A percentile compares a stretch with the other conserved stretches of the same genome.
phyloP scores from a whole-genome alignment of 495 filamentous ascomycete genomes.

The Trichoderma reesei region DNA sequence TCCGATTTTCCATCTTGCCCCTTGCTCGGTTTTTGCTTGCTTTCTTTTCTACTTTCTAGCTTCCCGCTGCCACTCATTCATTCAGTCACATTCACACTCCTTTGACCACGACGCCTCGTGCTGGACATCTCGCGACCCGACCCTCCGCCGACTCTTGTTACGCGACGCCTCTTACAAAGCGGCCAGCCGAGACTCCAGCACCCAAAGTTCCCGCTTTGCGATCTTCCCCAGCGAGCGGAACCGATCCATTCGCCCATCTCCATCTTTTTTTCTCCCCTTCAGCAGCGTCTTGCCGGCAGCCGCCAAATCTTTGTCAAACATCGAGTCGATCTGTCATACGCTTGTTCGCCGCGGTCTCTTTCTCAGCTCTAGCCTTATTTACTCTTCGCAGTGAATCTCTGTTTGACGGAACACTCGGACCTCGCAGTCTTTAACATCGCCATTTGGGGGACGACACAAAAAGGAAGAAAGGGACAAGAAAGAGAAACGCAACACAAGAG shows the following conservation, averaged over 20 bases:
- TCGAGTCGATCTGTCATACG: constrained; percentile 7
- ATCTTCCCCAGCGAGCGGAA: not conserved
- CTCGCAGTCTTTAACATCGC: not conserved
- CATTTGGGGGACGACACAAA: too few relatives aligned
- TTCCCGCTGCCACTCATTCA: too few relatives aligned
- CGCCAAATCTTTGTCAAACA: not conserved
- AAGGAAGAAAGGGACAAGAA: not conserved
- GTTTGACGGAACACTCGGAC: not conserved
- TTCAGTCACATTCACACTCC: not conserved
- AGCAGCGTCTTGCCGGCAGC: not conserved
- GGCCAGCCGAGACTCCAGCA: not conserved
- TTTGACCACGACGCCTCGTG: not conserved
- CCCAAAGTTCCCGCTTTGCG: not conserved
- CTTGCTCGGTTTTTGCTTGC: not conserved
- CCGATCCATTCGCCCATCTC: too few relatives aligned
- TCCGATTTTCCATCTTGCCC: too few relatives aligned
- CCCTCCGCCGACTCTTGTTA: not conserved
- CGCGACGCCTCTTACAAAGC: not conserved
- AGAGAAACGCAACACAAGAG: not conserved
- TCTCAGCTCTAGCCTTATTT: not conserved
- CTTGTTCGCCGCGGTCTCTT: not conserved
- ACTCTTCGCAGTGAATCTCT: too few relatives aligned
- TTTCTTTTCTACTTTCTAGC: not conserved
- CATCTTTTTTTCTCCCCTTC: not conserved
- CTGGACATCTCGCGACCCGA: constrained; percentile 6